Percentiles rank a stretch among this genome's conserved stretches.
These are phyloP conservation scores for Tympanopsis confertula DNA, from an alignment of 2,329 filamentous ascomycete genomes.

Conservation along the genomic window DNA sequence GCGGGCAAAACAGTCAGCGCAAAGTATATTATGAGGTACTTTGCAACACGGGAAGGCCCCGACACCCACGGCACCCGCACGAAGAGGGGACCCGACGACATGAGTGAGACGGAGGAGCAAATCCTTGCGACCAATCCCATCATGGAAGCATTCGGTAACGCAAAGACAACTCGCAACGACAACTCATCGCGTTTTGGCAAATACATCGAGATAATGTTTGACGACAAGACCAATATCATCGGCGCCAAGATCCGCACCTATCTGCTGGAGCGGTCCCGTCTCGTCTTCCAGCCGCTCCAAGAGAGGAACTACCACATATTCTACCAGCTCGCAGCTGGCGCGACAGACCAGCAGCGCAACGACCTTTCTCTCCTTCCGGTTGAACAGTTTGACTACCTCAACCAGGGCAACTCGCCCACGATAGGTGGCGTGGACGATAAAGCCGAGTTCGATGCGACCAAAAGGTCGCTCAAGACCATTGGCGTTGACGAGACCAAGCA, in stretches of 20 bases:
- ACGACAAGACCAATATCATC: constrained; percentile 87
- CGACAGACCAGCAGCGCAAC: constrained; percentile 71
- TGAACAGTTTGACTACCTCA: constrained; percentile 90
- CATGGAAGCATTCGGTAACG: constrained; percentile 99
- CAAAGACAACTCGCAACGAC: constrained; percentile 98
- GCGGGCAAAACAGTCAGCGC: constrained; percentile 98
- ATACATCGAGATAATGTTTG: constrained; percentile 99
- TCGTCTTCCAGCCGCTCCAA: constrained; percentile 94
- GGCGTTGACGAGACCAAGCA: constrained; percentile 69
- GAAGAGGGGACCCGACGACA: constrained; percentile 65
- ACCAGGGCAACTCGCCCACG: constrained; percentile 80
- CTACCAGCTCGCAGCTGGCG: constrained; percentile 89
- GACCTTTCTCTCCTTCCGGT: constrained; percentile 69
- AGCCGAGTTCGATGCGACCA: constrained; percentile 81
- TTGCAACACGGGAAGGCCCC: constrained; percentile 89
- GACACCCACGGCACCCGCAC: constrained; percentile 69
- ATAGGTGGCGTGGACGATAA: constrained; percentile 95
- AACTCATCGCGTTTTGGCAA: constrained; percentile 98
- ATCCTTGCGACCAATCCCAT: constrained; percentile 97
- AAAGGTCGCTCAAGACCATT: constrained; percentile 75
- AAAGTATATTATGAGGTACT: constrained; percentile 99
- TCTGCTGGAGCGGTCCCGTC: constrained; percentile 81
- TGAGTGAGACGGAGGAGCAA: constrained; percentile 97
- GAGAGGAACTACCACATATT: constrained; percentile 99
- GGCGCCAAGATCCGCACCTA: constrained; percentile 96